phyloP scores from a whole-genome alignment of 2,329 filamentous ascomycete species.

The Monosporascus sp. region DNA sequence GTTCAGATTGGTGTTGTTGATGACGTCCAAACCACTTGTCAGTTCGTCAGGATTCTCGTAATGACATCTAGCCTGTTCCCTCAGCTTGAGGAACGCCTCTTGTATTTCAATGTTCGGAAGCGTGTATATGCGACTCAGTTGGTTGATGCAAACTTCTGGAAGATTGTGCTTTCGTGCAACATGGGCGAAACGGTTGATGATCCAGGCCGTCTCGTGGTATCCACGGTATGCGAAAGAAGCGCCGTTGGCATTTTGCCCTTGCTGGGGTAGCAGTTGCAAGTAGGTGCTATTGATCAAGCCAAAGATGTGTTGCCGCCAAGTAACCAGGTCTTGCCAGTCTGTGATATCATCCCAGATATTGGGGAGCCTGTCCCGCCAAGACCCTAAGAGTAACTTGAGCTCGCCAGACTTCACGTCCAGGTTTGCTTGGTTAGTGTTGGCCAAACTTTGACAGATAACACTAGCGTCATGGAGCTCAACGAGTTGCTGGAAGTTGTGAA shows the following conservation, averaged over 20 bases:
- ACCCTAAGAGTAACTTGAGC: constrained; percentile 85
- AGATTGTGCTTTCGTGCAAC: constrained; percentile 96
- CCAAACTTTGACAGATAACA: constrained; percentile 88
- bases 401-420: constrained; percentile 93
- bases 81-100: constrained; percentile 93
- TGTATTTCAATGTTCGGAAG: constrained; percentile 99
- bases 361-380: constrained; percentile 91
- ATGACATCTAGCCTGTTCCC: constrained; percentile 98
- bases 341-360: constrained; percentile 99
- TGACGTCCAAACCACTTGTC: constrained; percentile 89
- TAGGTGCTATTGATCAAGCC: constrained; percentile 95
- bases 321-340: constrained; percentile 98
- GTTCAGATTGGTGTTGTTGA: constrained; percentile 98
- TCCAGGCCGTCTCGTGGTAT: constrained; percentile 99
- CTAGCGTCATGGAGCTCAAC: constrained; percentile 97
- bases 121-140: constrained; percentile 96
- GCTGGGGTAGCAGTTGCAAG: constrained; percentile 73
- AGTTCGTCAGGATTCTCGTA: constrained; percentile 95
- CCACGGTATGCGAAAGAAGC: constrained; percentile 95
- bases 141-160: constrained; percentile 93
- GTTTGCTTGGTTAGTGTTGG: constrained; percentile 77
- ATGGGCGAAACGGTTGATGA: constrained; percentile 97
- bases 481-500: constrained; percentile 97
- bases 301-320: constrained; percentile 99
- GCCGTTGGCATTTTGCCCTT: constrained; percentile 76